phyloP scores from a whole-genome alignment of 2,329 filamentous ascomycete species.

The Clonostachys solani region DNA sequence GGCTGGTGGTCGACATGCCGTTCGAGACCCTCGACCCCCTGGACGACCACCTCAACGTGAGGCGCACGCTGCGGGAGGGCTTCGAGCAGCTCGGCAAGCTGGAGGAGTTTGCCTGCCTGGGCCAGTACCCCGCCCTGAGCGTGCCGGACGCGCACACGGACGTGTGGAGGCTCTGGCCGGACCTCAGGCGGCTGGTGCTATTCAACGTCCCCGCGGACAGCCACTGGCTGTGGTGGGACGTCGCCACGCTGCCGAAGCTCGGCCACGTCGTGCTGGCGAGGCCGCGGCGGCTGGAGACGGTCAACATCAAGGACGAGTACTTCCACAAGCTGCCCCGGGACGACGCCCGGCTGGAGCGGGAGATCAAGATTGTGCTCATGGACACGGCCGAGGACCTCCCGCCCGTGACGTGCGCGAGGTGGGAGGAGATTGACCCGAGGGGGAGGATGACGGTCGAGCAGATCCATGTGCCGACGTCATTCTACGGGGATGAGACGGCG shows the following conservation, averaged over 20 bases:
- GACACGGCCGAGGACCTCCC: slow-evolving; percentile 16
- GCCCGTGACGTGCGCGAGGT: slow-evolving; percentile 14
- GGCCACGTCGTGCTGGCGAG: slow-evolving; percentile 36
- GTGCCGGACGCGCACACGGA: slow-evolving; percentile 23
- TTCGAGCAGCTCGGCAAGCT: slow-evolving; percentile 35
- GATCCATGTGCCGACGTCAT: slow-evolving; percentile 30
- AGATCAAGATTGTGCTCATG: slow-evolving; percentile 23
- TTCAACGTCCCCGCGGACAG: slow-evolving; percentile 31
- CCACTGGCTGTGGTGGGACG: slow-evolving; percentile 30
- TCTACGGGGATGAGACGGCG: slow-evolving; percentile 29
- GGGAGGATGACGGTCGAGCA: slow-evolving; percentile 29
- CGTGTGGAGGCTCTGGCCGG: slow-evolving; percentile 37
- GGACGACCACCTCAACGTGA: slow-evolving; percentile 33
- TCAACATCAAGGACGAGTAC: slow-evolving; percentile 35
- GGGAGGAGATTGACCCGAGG: slow-evolving; percentile 27
- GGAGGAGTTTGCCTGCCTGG: slow-evolving; percentile 42
- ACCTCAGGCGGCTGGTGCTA: slow-evolving; percentile 33
- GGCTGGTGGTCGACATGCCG: slow-evolving; percentile 43
- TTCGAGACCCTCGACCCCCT: slow-evolving; percentile 34
- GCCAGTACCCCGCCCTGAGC: slow-evolving; percentile 37
- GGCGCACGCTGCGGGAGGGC: slow-evolving; percentile 34
- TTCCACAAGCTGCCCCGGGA: slow-evolving; percentile 24
- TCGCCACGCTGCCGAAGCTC: slow-evolving; percentile 28
- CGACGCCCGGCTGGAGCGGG: slow-evolving; percentile 14
- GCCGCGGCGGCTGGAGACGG: slow-evolving; percentile 20